Evolutionary conservation across 2,329 filamentous ascomycete species (phyloP).

Genomic region (Apiospora malaysiana): DNA sequence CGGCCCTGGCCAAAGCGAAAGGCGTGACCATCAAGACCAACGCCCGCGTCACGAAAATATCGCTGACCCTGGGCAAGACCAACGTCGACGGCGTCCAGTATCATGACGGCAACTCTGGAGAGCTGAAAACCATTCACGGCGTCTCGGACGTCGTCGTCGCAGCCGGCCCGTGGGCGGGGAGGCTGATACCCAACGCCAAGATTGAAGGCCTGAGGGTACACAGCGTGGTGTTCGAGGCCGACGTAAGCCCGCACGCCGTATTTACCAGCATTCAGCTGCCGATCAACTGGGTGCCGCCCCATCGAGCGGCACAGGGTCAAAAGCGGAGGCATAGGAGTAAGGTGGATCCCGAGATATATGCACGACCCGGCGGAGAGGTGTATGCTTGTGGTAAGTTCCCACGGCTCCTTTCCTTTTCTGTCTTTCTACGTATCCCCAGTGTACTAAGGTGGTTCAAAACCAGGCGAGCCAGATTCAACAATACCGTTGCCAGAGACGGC

Average conservation of each 20-base stretch:
- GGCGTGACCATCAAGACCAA: conserved; percentile 73
- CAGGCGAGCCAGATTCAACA: conserved; percentile 76
- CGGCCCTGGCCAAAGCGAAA: conserved; percentile 72
- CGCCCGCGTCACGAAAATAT: conserved; percentile 70
- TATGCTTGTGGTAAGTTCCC: conserved; percentile 79
- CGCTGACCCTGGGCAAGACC: conserved; percentile 52
- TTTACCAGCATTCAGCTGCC: conserved; percentile 88
- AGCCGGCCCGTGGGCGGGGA: conserved; percentile 68
- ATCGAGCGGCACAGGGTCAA: conserved; percentile 53
- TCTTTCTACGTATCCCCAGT: neutral
- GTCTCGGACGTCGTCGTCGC: conserved; percentile 62
- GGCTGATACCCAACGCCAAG: conserved; percentile 61
- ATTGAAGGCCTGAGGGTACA: conserved; percentile 67
- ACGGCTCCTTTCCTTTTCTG: neutral
- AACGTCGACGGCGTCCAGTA: conserved; percentile 68
- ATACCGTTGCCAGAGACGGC: conserved; percentile 78
- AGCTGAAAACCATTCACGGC: conserved; percentile 43
- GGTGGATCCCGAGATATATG: conserved; percentile 92
- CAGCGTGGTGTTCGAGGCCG: conserved; percentile 67
- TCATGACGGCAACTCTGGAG: conserved; percentile 52
- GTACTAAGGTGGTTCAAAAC: conserved; percentile 21
- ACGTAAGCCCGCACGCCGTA: conserved; percentile 75
- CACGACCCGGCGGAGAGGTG: conserved; percentile 84
- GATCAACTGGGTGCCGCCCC: conserved; percentile 61
- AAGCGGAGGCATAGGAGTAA: conserved; percentile 62